These are phyloP conservation scores for Boletus insuetus DNA, from an alignment of 768 basidiomycete species.

Conservation along the genomic window DNA sequence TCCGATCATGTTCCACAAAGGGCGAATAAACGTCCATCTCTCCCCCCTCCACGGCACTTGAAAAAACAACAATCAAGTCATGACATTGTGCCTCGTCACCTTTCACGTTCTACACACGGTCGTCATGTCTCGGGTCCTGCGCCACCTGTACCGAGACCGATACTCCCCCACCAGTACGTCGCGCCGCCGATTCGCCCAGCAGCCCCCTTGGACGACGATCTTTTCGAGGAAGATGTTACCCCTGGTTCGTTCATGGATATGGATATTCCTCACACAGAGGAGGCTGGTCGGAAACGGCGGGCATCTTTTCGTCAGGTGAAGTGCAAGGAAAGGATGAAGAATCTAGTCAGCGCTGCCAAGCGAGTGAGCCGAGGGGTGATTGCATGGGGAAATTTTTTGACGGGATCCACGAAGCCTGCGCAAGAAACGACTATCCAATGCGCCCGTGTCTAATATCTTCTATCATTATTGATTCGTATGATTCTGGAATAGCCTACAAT, in stretches of 20 bases:
- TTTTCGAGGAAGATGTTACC: not conserved
- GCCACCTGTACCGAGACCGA: conserved; percentile 3
- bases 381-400: conserved; percentile 29
- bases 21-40: conserved; percentile 20
- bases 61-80: conserved; percentile 12
- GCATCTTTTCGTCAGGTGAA: conserved; percentile 10
- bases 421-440: not conserved
- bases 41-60: conserved; percentile 14
- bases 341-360: conserved; percentile 20
- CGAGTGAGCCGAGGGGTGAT: conserved; percentile 29
- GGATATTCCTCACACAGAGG: conserved; percentile 22
- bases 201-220: not conserved
- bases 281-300: conserved; percentile 8
- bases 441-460: conserved; percentile 7
- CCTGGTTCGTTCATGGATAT: conserved; percentile 34
- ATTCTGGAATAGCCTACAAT: not conserved
- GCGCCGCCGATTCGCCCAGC: not conserved
- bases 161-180: not conserved
- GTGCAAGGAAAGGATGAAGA: conserved; percentile 19
- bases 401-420: conserved; percentile 12
- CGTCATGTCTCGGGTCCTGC: conserved; percentile 5
- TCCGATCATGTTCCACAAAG: not conserved
- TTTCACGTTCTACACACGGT: not conserved
- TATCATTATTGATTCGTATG: conserved; percentile 10
- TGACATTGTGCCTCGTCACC: not conserved